Evolutionary conservation across 179 eudicot genomes (phyloP), one percentile per base, ranked within the genome.

Genomic region (Corrigiola litoralis): DNA sequence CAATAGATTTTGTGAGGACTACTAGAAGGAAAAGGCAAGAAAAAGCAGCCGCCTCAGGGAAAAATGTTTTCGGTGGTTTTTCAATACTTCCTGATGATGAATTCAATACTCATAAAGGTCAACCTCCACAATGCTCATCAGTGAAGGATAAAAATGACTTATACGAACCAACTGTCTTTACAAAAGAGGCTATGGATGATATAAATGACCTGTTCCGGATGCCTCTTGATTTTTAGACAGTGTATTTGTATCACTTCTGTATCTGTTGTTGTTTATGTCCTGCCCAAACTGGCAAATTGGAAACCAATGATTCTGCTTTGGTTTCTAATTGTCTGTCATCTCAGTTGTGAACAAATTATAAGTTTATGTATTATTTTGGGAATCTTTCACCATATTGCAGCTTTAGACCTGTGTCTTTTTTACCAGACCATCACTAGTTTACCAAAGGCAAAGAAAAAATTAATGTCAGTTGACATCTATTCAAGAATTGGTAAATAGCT

Each of bases 131-230:
- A 66, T 79, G 52, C 63, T 72, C 85, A 42, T 73, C 77, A 36
- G 61, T 51, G 55, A 79, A 60, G 6, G 80, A 68, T 52, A 61
- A 59, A 1, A 28, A 29, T 57, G 95, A 86, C 62, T 74, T 94
- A 67, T 83, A 84, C 42, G 99, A 94, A 77, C 84, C 77, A 65
- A 94, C 99, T 2, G 52, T 87, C 54, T 87, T 81, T 76, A 94
- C 94, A 53, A 90, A 85, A 80, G 86, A 84, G 77, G 97, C 97
- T 42, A 81, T 90, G 86, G 95, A 75, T 70, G 98, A 92, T 57
- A 92, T 94, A 66, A 86, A 83, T 71, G 69, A 84, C 63, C 72
- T 94, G 84, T 94, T 94, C 69, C 71, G 81, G 46, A 86, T 84
- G 90, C 99, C 97, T 54, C 69, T 87, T 54, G 96, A 94, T 74